Conservation (phyloP, 495 filamentous ascomycete genomes). For the Neohortaea acidophila region DNA sequence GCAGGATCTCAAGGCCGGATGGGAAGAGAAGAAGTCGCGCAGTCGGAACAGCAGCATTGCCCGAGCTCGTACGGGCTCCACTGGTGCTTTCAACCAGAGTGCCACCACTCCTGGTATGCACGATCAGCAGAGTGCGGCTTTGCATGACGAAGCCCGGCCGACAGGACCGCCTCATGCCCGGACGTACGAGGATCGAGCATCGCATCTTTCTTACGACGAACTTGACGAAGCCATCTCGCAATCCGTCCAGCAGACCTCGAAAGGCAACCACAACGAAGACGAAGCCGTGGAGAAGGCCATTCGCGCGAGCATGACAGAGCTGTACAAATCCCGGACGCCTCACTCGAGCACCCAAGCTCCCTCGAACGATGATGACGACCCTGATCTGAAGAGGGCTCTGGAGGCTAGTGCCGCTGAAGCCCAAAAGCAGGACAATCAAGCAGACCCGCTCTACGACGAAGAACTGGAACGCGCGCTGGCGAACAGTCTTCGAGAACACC, state of each 20-base stretch:
- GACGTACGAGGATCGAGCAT: slow-evolving; percentile 22
- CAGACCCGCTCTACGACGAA: slow-evolving; percentile 11
- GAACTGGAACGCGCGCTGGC: slow-evolving; percentile 45
- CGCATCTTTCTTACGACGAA: no score
- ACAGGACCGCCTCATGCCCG: not conserved
- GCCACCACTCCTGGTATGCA: not conserved
- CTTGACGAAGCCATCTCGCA: slow-evolving; percentile 53
- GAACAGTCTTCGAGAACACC: slow-evolving; percentile 37
- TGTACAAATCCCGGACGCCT: slow-evolving; percentile 25
- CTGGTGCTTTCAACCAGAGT: not conserved
- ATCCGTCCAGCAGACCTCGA: slow-evolving; percentile 53
- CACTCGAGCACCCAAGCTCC: not conserved
- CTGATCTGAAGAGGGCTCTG: slow-evolving; percentile 23
- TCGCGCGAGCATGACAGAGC: slow-evolving; percentile 46
- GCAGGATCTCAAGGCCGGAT: slow-evolving; percentile 1
- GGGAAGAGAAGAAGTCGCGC: slow-evolving; percentile 5
- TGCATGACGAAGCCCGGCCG: not conserved
- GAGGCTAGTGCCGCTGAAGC: slow-evolving; percentile 16
- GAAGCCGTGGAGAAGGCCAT: slow-evolving; percentile 52
- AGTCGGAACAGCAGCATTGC: no score
- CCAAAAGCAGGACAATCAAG: slow-evolving; percentile 36
- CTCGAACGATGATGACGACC: slow-evolving; percentile 21
- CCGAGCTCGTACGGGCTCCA: slow-evolving; percentile 1
- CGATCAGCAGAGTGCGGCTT: slow-evolving; percentile 3
- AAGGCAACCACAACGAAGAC: slow-evolving; percentile 51